These are phyloP conservation scores for Candida hispaniensis DNA, from an alignment of 805 yeast species.

Conservation along the genomic window DNA sequence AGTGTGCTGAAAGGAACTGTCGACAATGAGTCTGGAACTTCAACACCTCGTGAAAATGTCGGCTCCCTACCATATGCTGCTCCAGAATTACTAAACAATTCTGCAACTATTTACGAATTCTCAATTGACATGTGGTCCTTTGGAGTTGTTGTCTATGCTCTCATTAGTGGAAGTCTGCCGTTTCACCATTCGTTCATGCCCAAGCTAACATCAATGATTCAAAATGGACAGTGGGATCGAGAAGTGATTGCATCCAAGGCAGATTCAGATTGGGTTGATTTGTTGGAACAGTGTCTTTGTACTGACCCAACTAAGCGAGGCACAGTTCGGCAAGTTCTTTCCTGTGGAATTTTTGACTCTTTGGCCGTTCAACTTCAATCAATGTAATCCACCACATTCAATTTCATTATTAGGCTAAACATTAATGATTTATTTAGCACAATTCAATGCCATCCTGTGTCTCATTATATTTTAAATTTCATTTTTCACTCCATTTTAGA, in stretches of 20 bases:
- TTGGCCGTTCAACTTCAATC: too few species aligned
- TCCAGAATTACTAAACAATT: constrained; percentile 66
- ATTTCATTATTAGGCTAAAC: too few species aligned
- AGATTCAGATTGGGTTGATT: constrained; percentile 16
- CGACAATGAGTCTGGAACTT: constrained; percentile 8
- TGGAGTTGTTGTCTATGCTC: constrained; percentile 67
- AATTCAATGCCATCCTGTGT: too few species aligned
- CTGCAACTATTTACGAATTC: constrained; percentile 44
- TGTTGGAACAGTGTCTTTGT: constrained; percentile 19
- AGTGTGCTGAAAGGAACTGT: constrained; percentile 3
- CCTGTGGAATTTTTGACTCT: constrained; percentile 11
- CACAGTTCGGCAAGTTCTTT: constrained; percentile 16
- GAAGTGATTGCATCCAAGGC: constrained; percentile 29
- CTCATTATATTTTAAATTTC: too few species aligned
- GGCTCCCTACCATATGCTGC: constrained; percentile 92
- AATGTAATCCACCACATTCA: too few species aligned
- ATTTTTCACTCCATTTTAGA: too few species aligned
- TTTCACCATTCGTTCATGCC: constrained; percentile 82
- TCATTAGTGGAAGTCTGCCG: constrained; percentile 65
- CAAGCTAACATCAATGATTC: constrained; percentile 58
- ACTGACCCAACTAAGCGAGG: constrained; percentile 18
- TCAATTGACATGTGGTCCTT: constrained; percentile 85
- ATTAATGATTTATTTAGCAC: too few species aligned
- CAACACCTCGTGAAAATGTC: constrained; percentile 32
- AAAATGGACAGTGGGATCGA: constrained; percentile 52